Evolutionary conservation across 1,284 basidiomycete species (phyloP), one percentile per base, ranked within the genome.

Genomic region (Ganoderma resinaceum): DNA sequence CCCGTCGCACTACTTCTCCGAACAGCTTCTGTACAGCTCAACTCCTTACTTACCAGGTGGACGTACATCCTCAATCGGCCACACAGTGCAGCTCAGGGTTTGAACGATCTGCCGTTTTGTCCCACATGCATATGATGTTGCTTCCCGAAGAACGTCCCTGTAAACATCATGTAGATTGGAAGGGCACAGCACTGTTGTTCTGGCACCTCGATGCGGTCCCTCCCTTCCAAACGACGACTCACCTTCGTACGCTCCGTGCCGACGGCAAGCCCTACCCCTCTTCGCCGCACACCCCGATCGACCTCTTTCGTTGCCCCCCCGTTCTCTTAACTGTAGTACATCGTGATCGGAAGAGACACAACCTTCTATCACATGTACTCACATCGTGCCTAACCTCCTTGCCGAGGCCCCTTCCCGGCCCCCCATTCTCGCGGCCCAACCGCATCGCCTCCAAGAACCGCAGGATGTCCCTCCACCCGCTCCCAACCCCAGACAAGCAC

Each of bases 21-120:
- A 26, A 52, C 46, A 52, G 46, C 46, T 52, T 52, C 23, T 52
- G 23, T 52, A 52, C 46, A 52, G 46, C 46, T n/a, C n/a, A n/a
- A n/a, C 46, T 49, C 46, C n/a, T n/a, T 23, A n/a, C 42, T 12
- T 23, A 14, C 23, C 46, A 3, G 14, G 14, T 52, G 23, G 46
- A 26, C 46, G 14, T 52, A 12, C 23, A 11, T 26, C 46, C 20
- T n/a, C 42, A 18, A 52, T 3, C 46, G 26, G 20, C 23, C n/a
- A 26, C 46, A 8, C 37, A 38, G 46, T 49, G 46, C 46, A 5
- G 23, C n/a, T 49, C 9, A 49, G 46, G 9, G 46, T 20, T 23
- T 11, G 11, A 49, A 5, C 23, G 43, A 23, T 23, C 43, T 46
- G 18, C 40, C 40, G 4, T 12, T 11, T 49, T 49, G 23, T 49